Conservation (phyloP, 2,329 filamentous ascomycete genomes). For the Trichoderma aggressivum region DNA sequence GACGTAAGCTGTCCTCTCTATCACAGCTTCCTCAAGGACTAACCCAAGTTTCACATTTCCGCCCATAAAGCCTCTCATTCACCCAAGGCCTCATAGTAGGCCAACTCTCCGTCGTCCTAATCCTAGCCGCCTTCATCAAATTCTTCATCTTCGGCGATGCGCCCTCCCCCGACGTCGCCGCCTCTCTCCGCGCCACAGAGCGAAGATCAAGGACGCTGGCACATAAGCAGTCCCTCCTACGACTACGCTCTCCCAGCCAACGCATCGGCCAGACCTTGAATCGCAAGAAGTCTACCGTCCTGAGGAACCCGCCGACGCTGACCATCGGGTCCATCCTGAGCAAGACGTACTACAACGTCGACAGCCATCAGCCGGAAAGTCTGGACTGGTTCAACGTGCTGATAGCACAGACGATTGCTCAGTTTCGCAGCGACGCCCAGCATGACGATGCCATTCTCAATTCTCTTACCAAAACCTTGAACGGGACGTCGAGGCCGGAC, state of each 20-base stretch:
- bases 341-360: constrained; percentile 97
- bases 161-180: constrained; percentile 76
- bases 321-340: constrained; percentile 92
- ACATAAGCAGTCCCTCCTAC: constrained; percentile 71
- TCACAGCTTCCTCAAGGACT: neutral
- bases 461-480: constrained; percentile 79
- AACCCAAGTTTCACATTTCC: neutral
- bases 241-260: constrained; percentile 49
- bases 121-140: constrained; percentile 94
- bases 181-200: constrained; percentile 70
- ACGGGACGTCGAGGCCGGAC: constrained; percentile 80
- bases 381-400: constrained; percentile 99
- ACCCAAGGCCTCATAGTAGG: constrained; percentile 91
- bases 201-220: constrained; percentile 70
- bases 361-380: constrained; percentile 93
- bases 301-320: constrained; percentile 68
- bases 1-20: constrained; percentile 39
- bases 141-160: constrained; percentile 99
- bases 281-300: constrained; percentile 67
- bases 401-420: constrained; percentile 92
- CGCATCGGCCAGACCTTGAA: constrained; percentile 46
- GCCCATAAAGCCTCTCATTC: constrained; percentile 69
- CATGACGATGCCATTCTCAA: constrained; percentile 86
- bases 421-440: constrained; percentile 88
- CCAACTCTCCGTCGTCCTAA: constrained; percentile 84